Evolutionary conservation across 441 rosid genomes (phyloP), one percentile per base, ranked within the genome.

Genomic region (Populus hybrid): DNA sequence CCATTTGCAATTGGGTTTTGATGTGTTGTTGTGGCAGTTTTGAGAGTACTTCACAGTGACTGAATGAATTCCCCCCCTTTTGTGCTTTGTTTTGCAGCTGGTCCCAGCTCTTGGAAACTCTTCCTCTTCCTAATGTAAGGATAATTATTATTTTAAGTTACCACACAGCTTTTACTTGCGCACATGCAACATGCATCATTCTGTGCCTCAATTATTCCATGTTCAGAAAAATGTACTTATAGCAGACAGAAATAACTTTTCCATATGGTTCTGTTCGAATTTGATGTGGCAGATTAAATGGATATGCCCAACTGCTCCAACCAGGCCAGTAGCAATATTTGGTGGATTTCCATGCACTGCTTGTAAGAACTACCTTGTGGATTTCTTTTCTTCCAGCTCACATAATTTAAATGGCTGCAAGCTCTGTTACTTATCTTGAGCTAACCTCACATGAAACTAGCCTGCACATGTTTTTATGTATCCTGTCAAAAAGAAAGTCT

Each of bases 301-400:
- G 99, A 92, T 94, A 59, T 94, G 97, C 84, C 99, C 98, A 12
- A 94, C 98, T 72, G 98, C 99, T 79, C 98, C 99, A 71, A 87
- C 93, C 76, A 94, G 83, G 72, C 97, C 97, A 2, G 88, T 94
- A 77, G 81, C 89, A 64, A 65, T 90, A 74, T 86, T 94, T 77
- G 94, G 97, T 76, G 97, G 99, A 84, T 93, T 93, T 80, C 93
- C 92, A 23, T 90, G 94, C 86, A 91, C 95, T 78, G 97, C 97
- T 77, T 94, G 99, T 93, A 87, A 88, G 92, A 67, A 76, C 31
- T n/a, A 10, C 14, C 10, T 28, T 18, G 65, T 56, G 23, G 71
- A 61, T 59, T 77, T 29, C 31, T 45, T 45, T 12, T 45, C 56
- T 45, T 45, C 56, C 56, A 14, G 56, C 3, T 45, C 56, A 14